Percentiles rank a stretch among this genome's conserved stretches.
These are phyloP conservation scores for Cutaneotrichosporon sp. DNA, from an alignment of 1,284 basidiomycete genomes.

Conservation along the genomic window DNA sequence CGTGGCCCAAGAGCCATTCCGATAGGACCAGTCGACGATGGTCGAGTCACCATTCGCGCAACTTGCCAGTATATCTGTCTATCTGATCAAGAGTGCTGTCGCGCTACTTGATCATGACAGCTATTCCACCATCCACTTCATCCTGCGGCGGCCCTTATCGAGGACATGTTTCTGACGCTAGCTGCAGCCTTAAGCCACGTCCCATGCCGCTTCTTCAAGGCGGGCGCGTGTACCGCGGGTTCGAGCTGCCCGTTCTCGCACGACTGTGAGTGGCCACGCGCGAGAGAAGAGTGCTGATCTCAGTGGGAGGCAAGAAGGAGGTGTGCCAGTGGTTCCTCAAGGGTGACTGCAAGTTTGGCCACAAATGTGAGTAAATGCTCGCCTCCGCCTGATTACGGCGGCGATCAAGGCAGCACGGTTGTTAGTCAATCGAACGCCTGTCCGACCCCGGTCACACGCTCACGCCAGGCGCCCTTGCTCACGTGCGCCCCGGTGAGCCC, in stretches of 20 bases:
- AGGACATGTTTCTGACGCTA: background rate
- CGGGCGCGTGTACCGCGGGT: constrained; percentile 88
- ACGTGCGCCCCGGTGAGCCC: constrained; percentile 88
- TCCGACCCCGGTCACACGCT: background rate
- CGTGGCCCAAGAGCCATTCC: too few species aligned
- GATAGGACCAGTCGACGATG: too few species aligned
- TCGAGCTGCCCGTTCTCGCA: constrained; percentile 96
- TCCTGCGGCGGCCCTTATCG: too few species aligned
- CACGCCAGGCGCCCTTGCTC: constrained; percentile 68
- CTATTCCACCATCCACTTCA: too few species aligned
- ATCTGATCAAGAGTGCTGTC: too few species aligned
- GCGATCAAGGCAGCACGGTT: background rate
- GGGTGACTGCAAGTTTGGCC: constrained; percentile 94
- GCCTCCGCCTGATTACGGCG: background rate
- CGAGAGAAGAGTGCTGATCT: constrained; percentile 16
- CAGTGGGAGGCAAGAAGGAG: constrained; percentile 79
- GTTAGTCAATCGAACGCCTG: background rate
- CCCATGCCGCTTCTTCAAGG: constrained; percentile 97
- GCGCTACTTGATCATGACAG: too few species aligned
- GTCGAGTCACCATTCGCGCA: too few species aligned
- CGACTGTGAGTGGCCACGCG: constrained; percentile 35
- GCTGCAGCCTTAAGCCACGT: constrained; percentile 73
- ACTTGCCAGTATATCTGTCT: too few species aligned
- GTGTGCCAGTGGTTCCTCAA: constrained; percentile 84
- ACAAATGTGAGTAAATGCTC: constrained; percentile 67